phyloP scores from a whole-genome alignment of 2,329 filamentous ascomycete species.

The Fusarium udum region DNA sequence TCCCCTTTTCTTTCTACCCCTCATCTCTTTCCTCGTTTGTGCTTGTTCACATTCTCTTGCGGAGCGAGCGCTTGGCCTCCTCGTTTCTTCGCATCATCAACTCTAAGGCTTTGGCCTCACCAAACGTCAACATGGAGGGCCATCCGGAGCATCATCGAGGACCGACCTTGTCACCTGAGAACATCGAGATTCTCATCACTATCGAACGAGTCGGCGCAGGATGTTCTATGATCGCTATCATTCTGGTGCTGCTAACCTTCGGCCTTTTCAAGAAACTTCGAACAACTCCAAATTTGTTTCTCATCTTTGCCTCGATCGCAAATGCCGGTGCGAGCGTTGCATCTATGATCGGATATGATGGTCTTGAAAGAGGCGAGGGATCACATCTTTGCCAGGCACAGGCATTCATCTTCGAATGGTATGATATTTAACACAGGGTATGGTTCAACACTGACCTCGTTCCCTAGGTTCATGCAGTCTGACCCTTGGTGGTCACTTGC shows the following conservation, averaged over 20 bases:
- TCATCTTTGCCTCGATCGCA: slow-evolving; percentile 50
- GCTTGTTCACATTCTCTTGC: background rate
- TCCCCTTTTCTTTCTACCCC: background rate
- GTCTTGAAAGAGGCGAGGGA: slow-evolving; percentile 62
- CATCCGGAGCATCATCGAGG: slow-evolving; percentile 8
- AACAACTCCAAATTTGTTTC: slow-evolving; percentile 65
- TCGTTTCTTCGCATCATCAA: background rate
- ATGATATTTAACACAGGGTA: slow-evolving; percentile 23
- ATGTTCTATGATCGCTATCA: slow-evolving; percentile 62
- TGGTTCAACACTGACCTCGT: background rate
- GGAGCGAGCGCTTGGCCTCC: background rate
- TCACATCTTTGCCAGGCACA: slow-evolving; percentile 70
- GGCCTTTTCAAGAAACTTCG: slow-evolving; percentile 60
- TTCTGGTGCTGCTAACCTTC: slow-evolving; percentile 60
- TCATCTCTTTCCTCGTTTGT: background rate
- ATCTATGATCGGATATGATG: slow-evolving; percentile 75
- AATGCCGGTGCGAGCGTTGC: slow-evolving; percentile 67
- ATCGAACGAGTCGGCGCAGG: slow-evolving; percentile 64
- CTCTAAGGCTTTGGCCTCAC: background rate
- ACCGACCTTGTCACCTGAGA: slow-evolving; percentile 44
- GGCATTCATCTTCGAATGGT: slow-evolving; percentile 73
- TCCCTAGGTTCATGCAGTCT: slow-evolving; percentile 76
- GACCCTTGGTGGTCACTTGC: slow-evolving; percentile 81
- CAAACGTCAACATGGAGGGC: slow-evolving; percentile 22
- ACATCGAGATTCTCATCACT: slow-evolving; percentile 57